phyloP scores from a whole-genome alignment of 2,329 filamentous ascomycete species.

The Dendryphion nanum region DNA sequence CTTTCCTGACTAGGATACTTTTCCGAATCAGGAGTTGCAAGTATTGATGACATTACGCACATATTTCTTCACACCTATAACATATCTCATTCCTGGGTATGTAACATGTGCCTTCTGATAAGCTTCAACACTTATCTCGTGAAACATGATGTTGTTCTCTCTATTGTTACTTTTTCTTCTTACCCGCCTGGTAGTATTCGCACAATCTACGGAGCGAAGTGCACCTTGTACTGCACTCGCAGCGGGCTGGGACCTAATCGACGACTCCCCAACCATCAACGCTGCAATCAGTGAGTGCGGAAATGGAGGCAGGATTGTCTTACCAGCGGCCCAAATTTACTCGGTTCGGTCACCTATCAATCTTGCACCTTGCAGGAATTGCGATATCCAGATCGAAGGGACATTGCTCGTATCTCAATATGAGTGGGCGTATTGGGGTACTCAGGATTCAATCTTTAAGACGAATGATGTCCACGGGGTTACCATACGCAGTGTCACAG shows the following conservation, averaged over 20 bases:
- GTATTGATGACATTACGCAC: too few species aligned
- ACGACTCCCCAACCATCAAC: constrained; percentile 46
- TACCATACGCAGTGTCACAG: constrained; percentile 43
- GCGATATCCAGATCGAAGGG: constrained; percentile 48
- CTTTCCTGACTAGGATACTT: too few species aligned
- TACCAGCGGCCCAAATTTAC: constrained; percentile 39
- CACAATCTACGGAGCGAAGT: too few species aligned
- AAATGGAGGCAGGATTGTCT: constrained; percentile 45
- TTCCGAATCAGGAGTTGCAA: too few species aligned
- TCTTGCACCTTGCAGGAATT: constrained; percentile 36
- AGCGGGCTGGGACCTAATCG: constrained; percentile 30
- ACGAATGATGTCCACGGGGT: constrained; percentile 34
- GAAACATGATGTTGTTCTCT: too few species aligned
- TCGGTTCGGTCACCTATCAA: constrained; percentile 42
- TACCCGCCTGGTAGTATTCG: too few species aligned
- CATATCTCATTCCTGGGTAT: too few species aligned
- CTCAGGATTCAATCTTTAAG: constrained; percentile 23
- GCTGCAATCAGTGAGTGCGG: constrained; percentile 44
- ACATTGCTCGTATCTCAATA: constrained; percentile 37
- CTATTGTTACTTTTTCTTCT: too few species aligned
- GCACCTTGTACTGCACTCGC: constrained; percentile 32
- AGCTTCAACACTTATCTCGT: too few species aligned
- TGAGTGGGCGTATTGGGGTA: constrained; percentile 44
- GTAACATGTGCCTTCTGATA: too few species aligned
- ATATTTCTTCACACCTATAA: too few species aligned